Conservation (phyloP, 2,329 filamentous ascomycete species). For the Hawksworthiomyces lignivorus region DNA sequence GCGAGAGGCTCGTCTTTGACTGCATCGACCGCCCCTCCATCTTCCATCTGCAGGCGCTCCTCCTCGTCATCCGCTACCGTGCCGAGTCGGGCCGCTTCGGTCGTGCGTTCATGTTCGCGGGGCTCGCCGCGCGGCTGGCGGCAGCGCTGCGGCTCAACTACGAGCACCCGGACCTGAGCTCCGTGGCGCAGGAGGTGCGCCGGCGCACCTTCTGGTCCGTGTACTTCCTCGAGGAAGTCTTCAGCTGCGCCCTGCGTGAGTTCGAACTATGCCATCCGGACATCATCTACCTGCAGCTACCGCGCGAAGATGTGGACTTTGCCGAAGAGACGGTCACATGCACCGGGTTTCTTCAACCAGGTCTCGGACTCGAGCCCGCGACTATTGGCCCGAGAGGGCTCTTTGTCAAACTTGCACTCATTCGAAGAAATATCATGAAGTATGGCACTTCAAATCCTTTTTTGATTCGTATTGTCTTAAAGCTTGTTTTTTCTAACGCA, state of each 20-base stretch:
- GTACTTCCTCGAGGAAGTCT: conserved; percentile 6
- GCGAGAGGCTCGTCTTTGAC: neutral
- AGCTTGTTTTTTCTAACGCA: no score
- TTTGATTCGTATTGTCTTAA: no score
- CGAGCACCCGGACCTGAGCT: neutral
- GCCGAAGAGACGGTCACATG: neutral
- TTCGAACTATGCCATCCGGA: conserved; percentile 3
- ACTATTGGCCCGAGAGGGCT: neutral
- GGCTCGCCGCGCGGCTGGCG: neutral
- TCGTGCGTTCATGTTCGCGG: conserved; percentile 1
- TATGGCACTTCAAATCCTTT: no score
- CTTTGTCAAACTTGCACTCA: conserved; percentile 1
- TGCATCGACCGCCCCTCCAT: conserved; percentile 1
- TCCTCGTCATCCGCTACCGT: conserved; percentile 4
- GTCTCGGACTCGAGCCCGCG: neutral
- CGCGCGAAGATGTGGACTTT: conserved; percentile 1
- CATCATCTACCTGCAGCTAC: conserved; percentile 2
- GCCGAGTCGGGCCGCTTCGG: neutral
- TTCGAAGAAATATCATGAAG: neutral
- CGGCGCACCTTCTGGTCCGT: conserved; percentile 7
- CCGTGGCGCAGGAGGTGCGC: conserved; percentile 4
- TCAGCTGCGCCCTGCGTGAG: conserved; percentile 1
- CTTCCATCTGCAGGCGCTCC: conserved; percentile 1
- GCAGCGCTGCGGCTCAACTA: conserved; percentile 2
- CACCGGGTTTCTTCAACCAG: neutral